A percentile compares a stretch with the other conserved stretches of the same genome.
These are phyloP conservation scores for Rhodosporidiobolus sp. DNA, from an alignment of 768 basidiomycete species.

Conservation along the genomic window DNA sequence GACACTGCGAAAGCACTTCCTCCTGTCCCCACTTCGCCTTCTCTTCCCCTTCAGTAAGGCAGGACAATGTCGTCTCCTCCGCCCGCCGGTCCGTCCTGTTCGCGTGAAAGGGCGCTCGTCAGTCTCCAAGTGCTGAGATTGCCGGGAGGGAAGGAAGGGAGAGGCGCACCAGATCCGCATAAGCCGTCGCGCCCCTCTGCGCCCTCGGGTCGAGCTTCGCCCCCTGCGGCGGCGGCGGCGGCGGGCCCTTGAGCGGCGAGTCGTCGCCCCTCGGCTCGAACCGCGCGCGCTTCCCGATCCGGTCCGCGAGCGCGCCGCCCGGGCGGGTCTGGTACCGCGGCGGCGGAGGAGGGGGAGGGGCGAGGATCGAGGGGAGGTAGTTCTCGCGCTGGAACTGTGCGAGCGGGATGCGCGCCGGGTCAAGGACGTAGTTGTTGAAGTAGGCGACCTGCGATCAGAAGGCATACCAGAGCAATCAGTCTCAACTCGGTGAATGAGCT, in stretches of 20 bases:
- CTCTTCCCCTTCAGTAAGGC: constrained; percentile 16
- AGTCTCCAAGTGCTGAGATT: background rate
- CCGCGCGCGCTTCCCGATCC: constrained; percentile 14
- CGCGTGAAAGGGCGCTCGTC: background rate
- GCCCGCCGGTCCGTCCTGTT: constrained; percentile 19
- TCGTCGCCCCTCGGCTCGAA: constrained; percentile 4
- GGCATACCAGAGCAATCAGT: constrained; percentile 22
- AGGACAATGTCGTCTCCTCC: constrained; percentile 5
- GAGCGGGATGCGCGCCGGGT: constrained; percentile 76
- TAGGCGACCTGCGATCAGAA: constrained; percentile 59
- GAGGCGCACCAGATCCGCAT: constrained; percentile 32
- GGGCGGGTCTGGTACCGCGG: background rate
- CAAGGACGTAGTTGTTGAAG: constrained; percentile 94
- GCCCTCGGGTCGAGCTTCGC: constrained; percentile 31
- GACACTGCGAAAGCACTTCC: background rate
- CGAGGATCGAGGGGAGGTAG: constrained; percentile 22
- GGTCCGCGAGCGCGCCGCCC: constrained; percentile 12
- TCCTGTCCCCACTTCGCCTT: background rate
- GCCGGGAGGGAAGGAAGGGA: background rate
- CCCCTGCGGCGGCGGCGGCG: constrained; percentile 35
- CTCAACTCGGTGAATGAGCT: background rate
- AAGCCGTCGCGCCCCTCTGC: constrained; percentile 17
- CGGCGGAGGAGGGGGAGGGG: background rate
- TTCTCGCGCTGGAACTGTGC: constrained; percentile 14
- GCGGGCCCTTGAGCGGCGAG: constrained; percentile 7